Base-by-base conservation (phyloP, 345 rosid genomes). In the Salix dunnii region DNA sequence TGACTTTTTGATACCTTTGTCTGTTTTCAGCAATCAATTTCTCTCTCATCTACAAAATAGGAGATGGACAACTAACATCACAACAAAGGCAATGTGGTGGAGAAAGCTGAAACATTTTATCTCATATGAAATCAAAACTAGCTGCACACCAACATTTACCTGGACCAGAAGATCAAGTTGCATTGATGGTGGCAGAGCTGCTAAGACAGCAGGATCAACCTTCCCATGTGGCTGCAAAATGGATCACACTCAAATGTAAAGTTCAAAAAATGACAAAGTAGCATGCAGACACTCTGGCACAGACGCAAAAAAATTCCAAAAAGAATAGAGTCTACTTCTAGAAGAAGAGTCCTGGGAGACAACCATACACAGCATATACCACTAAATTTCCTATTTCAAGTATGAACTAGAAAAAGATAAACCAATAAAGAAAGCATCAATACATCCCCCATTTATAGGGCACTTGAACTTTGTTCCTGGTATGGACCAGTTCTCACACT, bases 11-110 rank as follows among this genome's bases (percentile, higher is more conserved):
- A 88, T 96, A 96, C 80, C 87, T 89, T 80, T 96, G 97, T 78
- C 97, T 85, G 85, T 96, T 96, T 85, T 93, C 98, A 73, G 97
- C 97, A 94, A 96, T 96, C 89, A 91, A 81, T 74, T 86, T 87
- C 86, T 96, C 99, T 84, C 97, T 90, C 97, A 96, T 93, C 99
- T 96, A 79, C 80, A 81, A 40, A 73, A 67, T 36, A 77, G 28
- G 68, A 53, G 38, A 73, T 33, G 5, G 38, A 65, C 28, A 75
- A 61, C 38, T 42, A 81, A 43, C 21, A 60, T 80, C 48, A 80
- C 55, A 46, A 76, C 27, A 53, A 65, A 72, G 12, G 12, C 6
- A 76, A 17, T 23, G 27, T 18, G 73, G 66, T 21, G 53, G 30
- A 46, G 42, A n/a, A 55, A 70, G 78, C 40, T 14, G 40, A 71